These are phyloP conservation scores for Kazachstania kunashirensis DNA, from an alignment of 805 yeast genomes.

Conservation along the genomic window DNA sequence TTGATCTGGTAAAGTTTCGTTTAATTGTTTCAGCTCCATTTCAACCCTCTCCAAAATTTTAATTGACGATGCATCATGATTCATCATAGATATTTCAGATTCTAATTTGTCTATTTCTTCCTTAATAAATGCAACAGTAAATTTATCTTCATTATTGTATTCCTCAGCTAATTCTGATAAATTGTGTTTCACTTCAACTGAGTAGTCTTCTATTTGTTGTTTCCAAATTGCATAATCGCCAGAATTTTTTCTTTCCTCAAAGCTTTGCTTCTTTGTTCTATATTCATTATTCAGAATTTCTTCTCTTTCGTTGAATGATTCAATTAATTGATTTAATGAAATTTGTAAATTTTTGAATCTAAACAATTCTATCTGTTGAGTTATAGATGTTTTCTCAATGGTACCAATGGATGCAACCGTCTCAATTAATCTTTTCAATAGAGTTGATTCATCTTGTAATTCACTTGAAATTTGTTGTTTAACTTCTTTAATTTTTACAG, in stretches of 20 bases:
- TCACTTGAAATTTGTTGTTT: conserved; percentile 23
- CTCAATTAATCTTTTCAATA: conserved; percentile 15
- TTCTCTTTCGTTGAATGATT: conserved; percentile 25
- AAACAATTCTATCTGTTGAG: conserved; percentile 24
- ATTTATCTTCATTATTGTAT: conserved; percentile 29
- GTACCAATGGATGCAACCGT: conserved; percentile 21
- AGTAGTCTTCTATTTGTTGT: conserved; percentile 27
- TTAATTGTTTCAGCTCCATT: conserved; percentile 15
- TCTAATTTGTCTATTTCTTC: conserved; percentile 37
- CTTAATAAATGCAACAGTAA: conserved; percentile 33
- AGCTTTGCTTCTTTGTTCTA: conserved; percentile 24
- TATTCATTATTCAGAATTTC: conserved; percentile 19
- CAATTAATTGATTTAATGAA: conserved; percentile 26
- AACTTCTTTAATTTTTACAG: conserved; percentile 30
- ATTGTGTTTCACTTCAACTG: conserved; percentile 32
- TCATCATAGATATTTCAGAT: conserved; percentile 34
- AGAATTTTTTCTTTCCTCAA: conserved; percentile 21
- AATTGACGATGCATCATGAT: conserved; percentile 33
- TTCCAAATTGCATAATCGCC: conserved; percentile 22
- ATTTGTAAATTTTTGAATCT: conserved; percentile 34
- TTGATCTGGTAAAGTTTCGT: conserved; percentile 16
- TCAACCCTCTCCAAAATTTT: conserved; percentile 27
- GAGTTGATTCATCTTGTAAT: conserved; percentile 16
- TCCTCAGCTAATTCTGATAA: conserved; percentile 34
- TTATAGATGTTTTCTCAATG: conserved; percentile 19